Base-by-base conservation (phyloP, 345 rosid species). In the Eucalyptus coolabah region DNA sequence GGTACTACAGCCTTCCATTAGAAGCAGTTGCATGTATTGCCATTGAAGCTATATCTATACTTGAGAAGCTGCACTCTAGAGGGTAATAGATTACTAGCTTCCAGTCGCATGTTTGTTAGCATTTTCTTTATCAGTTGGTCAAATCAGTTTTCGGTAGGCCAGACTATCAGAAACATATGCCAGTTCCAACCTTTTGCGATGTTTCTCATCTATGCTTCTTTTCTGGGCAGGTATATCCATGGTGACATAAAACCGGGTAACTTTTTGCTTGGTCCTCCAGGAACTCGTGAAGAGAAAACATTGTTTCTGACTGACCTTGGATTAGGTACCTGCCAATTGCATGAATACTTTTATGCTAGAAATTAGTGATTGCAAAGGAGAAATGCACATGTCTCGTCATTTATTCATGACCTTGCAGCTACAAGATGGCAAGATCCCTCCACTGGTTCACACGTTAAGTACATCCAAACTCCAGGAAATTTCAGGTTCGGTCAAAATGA, bases 31-130 rank as follows among this genome's bases (percentile, higher is more conserved):
- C 95, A 23, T 94, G 94, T 88, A 93, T 94, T 88, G 95, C 94
- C 50, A 82, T 93, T 87, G 95, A 94, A 67, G 97, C 97, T 50
- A 95, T 97, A 89, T 97, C 99, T 86, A 97, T 96, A 87, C 92
- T 97, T 16, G 99, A 97, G 91, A 97, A 96, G 93, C 94, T 97
- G 93, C 98, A 97, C 90, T 95, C 97, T 32, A 96, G 92, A 91
- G 99, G 99, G 99, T 97, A 88, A 90, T 67, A 67, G 80, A 67
- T 32, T 18, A 32, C 80, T 67, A 67, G 42, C 80, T 67, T 67
- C 80, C 80, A 17, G 24, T 67, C 40, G 6, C 81, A 69, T 69
- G 44, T 67, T 16, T 32, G 21, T 67, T 67, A 67, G 40, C 21
- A 67, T 32, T 67, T 32, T 67, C 37, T 67, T 32, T 67, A 32